Evolutionary conservation across 129 eudicot species (phyloP), one percentile per base, ranked within the genome.

Genomic region (Centella asiatica): DNA sequence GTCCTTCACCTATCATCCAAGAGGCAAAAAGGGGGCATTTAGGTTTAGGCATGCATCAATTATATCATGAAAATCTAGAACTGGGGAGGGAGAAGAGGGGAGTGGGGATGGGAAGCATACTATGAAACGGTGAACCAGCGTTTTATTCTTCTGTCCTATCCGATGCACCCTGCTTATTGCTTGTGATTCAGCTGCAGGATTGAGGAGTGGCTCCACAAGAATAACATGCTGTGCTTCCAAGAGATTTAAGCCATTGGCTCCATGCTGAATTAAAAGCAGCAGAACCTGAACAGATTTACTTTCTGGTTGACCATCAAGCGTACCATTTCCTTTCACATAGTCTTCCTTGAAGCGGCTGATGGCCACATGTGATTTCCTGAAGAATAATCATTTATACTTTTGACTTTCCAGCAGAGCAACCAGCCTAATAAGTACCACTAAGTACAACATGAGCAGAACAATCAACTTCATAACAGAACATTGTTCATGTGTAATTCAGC

Each of bases 181-280:
- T 76, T 92, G 96, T 71, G 95, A 89, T 82, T 92, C 99, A 56
- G 86, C 95, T 60, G 99, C 96, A 56, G 99, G 96, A 67, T 92
- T 53, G 11, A 92, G 95, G n/a, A 84, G 69, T 34, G 99, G 96
- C 77, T 92, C 99, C 19, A 87, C 95, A 31, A 92, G 96, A 67
- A 92, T 81, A 39, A 92, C 99, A 75, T 92, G 96, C 62, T 92
- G 95, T 29, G 99, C 99, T 76, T 92, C 99, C 72, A 92, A 77
- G 49, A 92, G 94, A 77, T 92, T 92, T 51, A 92, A 94, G 61
- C 96, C 99, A 59, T 92, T 92, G 31, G 96, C 96, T 22, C 99
- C 99, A 66, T 87, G 95, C 76, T 92, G 96, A 65, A 92, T 66
- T 54, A 92, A 80, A 27, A 92, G 81, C 72, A 92, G 71, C 27